Conservation (phyloP, 2,329 filamentous ascomycete genomes). For the Tolypocladium amazonense region DNA sequence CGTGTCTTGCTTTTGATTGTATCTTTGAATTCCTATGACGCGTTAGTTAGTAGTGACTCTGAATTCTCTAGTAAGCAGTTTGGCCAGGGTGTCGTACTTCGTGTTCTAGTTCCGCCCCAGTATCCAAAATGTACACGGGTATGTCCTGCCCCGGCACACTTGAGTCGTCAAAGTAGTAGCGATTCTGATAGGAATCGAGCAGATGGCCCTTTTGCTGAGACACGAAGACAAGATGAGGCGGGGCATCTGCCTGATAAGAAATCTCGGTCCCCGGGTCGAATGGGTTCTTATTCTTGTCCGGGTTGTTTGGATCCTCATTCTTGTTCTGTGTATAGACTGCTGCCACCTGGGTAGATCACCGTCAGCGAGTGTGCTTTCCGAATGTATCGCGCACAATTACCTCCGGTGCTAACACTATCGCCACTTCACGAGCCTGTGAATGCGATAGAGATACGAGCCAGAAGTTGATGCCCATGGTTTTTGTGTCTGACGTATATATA, state of each 20-base stretch:
- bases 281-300: background rate
- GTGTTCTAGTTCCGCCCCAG: background rate
- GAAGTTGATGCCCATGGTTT: background rate
- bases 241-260: background rate
- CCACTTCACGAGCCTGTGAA: background rate
- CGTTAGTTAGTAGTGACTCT: too few relatives aligned
- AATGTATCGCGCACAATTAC: background rate
- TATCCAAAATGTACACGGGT: background rate
- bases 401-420: background rate
- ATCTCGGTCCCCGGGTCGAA: background rate
- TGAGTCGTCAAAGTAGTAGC: background rate
- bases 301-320: background rate
- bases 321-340: background rate
- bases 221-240: background rate
- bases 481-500: background rate
- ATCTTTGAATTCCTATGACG: background rate
- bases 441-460: background rate
- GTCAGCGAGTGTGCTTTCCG: background rate
- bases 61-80: too few relatives aligned
- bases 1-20: background rate
- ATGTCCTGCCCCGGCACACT: background rate
- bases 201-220: background rate
- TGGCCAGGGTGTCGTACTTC: too few relatives aligned
- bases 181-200: background rate
- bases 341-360: background rate